A percentile compares a stretch with the other conserved stretches of the same genome.
These are phyloP conservation scores for Gossypium davidsonii DNA, from an alignment of 441 rosid genomes.

Conservation along the genomic window DNA sequence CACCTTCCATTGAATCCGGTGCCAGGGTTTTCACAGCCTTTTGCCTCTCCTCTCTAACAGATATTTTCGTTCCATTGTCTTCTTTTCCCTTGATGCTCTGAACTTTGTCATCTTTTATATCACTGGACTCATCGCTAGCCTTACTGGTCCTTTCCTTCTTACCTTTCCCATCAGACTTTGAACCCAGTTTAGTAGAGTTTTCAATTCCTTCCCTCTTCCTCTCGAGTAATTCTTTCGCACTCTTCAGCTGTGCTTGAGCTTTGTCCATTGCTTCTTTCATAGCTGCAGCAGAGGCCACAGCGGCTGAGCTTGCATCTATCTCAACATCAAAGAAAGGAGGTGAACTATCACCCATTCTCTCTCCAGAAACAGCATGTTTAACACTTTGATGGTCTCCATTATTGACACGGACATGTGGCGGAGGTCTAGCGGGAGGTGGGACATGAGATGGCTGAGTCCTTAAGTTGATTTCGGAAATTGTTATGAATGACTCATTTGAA, in stretches of 20 bases:
- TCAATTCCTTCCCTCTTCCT: conserved; percentile 48
- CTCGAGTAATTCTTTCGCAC: conserved; percentile 63
- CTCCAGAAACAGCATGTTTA: conserved; percentile 36
- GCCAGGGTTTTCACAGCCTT: conserved; percentile 16
- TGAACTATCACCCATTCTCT: conserved; percentile 39
- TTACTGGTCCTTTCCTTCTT: conserved; percentile 33
- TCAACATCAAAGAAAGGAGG: conserved; percentile 82
- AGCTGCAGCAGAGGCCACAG: conserved; percentile 68
- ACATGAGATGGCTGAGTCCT: conserved; percentile 68
- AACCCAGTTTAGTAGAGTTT: conserved; percentile 23
- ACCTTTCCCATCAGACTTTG: conserved; percentile 27
- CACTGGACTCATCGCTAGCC: conserved; percentile 11
- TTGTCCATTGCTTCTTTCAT: conserved; percentile 70
- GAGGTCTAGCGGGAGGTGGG: conserved; percentile 84
- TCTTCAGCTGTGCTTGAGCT: conserved; percentile 62
- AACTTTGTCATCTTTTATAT: conserved; percentile 18
- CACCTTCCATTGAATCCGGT: conserved; percentile 28
- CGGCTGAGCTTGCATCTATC: conserved; percentile 72
- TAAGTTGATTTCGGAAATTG: conserved; percentile 73
- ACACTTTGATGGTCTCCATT: conserved; percentile 29
- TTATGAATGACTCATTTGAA: conserved; percentile 49
- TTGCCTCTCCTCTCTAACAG: conserved; percentile 24
- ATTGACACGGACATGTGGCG: conserved; percentile 42
- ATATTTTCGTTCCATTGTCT: conserved; percentile 23
- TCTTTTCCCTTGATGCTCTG: conserved; percentile 21